Base-by-base conservation (phyloP, 2,329 filamentous ascomycete species). In the Aspergillus quadrilineatus region DNA sequence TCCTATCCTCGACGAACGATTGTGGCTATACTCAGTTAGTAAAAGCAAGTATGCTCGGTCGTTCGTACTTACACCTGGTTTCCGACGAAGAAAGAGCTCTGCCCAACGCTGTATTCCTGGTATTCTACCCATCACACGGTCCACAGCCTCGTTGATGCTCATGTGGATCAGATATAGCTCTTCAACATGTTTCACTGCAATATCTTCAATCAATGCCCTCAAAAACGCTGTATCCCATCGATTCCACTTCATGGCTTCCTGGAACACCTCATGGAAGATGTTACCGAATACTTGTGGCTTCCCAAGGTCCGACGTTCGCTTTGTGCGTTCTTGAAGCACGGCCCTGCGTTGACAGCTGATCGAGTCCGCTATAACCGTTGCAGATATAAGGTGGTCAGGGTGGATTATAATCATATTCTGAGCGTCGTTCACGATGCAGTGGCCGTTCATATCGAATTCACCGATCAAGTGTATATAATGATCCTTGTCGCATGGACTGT, bases 321-420 rank as follows among this genome's bases (percentile, higher is more conserved):
- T 97, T 65, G 99, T 88, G 32, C 94, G 88, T 71, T 99, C 93
- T 72, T 97, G 92, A 28, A 99, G 82, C 1, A 97, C 93, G 30
- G 94, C 92, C 61, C 93, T 88, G 15, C 94, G 88, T 70, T 89
- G 87, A 69, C 94, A 99, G 26, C 87, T 88, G 70, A 97, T 96
- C 0, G 94, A 96, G 73, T 99, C 94, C n/a, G 92, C 92, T 43
- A 99, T 89, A 4, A 95, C 91, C 0, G 94, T 97, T 2, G 94
- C 89, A 2, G 94, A 97, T 52, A 99, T 89, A 34, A 99, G 83
- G 74, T 97, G 92, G 68, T 99, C 94, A 0, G 94, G 94, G 68
- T 99, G 92, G 12, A 99, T 77, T 56, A 99, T 92, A 50, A 99
- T 78, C 73, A 97, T 89, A 66, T 94, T 91, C 65, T 92, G 82